These are phyloP conservation scores for Thuja plicata DNA, from an alignment of 83 land plant genomes.

Conservation along the genomic window DNA sequence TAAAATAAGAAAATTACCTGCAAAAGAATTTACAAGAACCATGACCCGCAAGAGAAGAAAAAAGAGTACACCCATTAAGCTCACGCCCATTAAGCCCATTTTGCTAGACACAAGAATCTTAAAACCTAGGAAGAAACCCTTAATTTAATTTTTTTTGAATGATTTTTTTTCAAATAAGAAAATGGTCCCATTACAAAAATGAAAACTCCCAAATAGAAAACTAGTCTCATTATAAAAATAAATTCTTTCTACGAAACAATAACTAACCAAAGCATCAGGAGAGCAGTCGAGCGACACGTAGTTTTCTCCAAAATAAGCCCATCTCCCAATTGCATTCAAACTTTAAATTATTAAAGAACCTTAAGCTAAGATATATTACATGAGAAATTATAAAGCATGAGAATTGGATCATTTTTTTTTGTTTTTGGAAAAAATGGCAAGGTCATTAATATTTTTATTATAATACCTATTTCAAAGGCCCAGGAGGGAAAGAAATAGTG, in stretches of 20 bases:
- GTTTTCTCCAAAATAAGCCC: constrained; percentile 89
- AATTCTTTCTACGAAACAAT: background rate
- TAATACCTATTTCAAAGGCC: too few species aligned
- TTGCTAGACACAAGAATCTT: too few species aligned
- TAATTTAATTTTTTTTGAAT: too few species aligned
- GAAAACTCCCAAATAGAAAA: background rate
- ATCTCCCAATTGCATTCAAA: constrained; percentile 70
- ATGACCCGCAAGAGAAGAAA: too few species aligned
- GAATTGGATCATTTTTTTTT: constrained; percentile 7
- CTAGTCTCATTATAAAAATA: background rate
- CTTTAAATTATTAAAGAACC: background rate
- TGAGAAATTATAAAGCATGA: background rate
- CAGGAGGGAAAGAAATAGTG: too few species aligned
- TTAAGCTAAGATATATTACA: background rate
- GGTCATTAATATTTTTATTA: too few species aligned
- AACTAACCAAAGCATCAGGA: constrained; percentile 99
- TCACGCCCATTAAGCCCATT: too few species aligned
- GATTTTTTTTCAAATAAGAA: background rate
- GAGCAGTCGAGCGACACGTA: constrained; percentile 83
- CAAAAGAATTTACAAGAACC: too few species aligned
- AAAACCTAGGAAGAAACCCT: too few species aligned
- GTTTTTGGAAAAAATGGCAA: too few species aligned
- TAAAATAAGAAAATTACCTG: background rate
- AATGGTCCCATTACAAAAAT: background rate
- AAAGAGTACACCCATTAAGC: too few species aligned